Conservation (phyloP, 345 rosid genomes). For the Salix koriyanagi region DNA sequence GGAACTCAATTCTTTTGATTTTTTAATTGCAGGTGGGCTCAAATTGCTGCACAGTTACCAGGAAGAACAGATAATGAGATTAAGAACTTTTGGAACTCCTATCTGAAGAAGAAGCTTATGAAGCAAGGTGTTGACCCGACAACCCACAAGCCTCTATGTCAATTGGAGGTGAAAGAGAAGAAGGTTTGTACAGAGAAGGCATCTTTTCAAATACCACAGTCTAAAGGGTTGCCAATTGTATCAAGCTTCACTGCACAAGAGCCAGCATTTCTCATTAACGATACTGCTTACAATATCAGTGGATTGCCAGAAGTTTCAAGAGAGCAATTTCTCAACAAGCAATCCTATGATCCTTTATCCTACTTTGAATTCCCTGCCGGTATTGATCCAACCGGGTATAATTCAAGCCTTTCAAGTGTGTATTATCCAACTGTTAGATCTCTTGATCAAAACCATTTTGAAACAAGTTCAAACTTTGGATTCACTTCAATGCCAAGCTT, state of each 20-base stretch:
- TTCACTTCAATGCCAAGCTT: constrained; percentile 48
- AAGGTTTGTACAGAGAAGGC: constrained; percentile 13
- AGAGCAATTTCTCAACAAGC: constrained; percentile 24
- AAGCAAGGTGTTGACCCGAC: constrained; percentile 67
- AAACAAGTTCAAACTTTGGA: constrained; percentile 25
- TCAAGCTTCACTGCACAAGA: constrained; percentile 31
- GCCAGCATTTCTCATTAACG: constrained; percentile 37
- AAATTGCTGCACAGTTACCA: constrained; percentile 56
- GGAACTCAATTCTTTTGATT: not conserved
- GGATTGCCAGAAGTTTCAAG: constrained; percentile 27
- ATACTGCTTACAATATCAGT: constrained; percentile 10
- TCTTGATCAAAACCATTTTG: constrained; percentile 25
- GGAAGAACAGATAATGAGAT: constrained; percentile 74
- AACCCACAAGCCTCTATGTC: constrained; percentile 44
- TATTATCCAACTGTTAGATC: constrained; percentile 14
- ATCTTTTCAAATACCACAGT: constrained; percentile 4
- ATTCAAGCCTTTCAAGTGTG: constrained; percentile 19
- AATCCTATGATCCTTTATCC: constrained; percentile 33
- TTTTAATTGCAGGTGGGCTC: constrained; percentile 53
- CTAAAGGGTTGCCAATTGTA: not conserved
- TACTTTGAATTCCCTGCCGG: constrained; percentile 34
- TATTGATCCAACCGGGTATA: constrained; percentile 20
- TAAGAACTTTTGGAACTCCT: constrained; percentile 67
- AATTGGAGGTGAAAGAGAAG: constrained; percentile 33
- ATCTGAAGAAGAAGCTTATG: constrained; percentile 65